These are phyloP conservation scores for Sutorius eximius DNA, from an alignment of 1,284 basidiomycete genomes.

Conservation along the genomic window DNA sequence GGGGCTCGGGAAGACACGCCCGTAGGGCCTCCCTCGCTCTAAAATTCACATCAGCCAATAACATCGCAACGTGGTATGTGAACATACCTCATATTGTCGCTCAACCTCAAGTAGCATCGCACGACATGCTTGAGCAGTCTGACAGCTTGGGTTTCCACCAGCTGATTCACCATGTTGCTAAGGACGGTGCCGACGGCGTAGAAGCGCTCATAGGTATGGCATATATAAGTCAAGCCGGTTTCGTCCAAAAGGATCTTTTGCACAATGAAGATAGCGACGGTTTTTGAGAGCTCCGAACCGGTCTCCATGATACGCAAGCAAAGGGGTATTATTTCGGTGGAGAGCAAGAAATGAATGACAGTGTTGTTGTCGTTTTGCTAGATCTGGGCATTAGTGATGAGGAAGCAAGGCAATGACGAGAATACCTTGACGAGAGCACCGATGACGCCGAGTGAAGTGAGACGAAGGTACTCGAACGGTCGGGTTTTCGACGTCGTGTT, in stretches of 20 bases:
- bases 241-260: constrained; percentile 99
- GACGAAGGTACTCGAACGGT: constrained; percentile 97
- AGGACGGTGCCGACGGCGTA: constrained; percentile 98
- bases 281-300: constrained; percentile 98
- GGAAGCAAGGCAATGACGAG: not conserved
- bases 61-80: constrained; percentile 6
- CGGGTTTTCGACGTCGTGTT: constrained; percentile 99
- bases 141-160: constrained; percentile 97
- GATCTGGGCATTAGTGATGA: constrained; percentile 2
- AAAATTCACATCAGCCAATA: constrained; percentile 11
- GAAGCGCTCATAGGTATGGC: constrained; percentile 99
- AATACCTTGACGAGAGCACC: constrained; percentile 94
- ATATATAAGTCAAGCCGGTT: constrained; percentile 97
- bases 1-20: constrained; percentile 95
- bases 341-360: constrained; percentile 98
- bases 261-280: constrained; percentile 99
- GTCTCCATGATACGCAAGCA: constrained; percentile 99
- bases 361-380: constrained; percentile 99
- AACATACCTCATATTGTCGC: constrained; percentile 89
- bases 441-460: constrained; percentile 97
- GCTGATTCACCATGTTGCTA: constrained; percentile 97
- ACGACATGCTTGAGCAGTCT: constrained; percentile 97
- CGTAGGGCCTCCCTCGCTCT: constrained; percentile 95
- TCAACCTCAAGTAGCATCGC: constrained; percentile 92
- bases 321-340: constrained; percentile 99